Conservation (phyloP, 495 filamentous ascomycete genomes). For the Glarea lozoyensis region DNA sequence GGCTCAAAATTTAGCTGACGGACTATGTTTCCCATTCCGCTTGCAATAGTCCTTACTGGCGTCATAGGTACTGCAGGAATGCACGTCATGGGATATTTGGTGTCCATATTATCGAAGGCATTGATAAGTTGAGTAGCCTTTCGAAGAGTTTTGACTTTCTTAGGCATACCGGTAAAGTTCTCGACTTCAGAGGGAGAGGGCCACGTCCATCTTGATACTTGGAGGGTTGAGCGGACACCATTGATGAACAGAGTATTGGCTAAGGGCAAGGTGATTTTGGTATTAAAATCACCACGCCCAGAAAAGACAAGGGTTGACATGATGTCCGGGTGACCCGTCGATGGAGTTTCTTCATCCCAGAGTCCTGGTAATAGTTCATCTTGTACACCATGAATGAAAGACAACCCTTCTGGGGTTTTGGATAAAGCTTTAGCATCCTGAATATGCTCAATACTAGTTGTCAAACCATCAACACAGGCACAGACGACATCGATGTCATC, state of each 20-base stretch:
- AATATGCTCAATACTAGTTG: background rate
- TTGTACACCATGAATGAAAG: constrained; percentile 27
- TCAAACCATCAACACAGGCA: constrained; percentile 16
- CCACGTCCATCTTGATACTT: constrained; percentile 53
- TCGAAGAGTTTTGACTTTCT: constrained; percentile 1
- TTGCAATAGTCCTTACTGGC: constrained; percentile 49
- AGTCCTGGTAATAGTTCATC: constrained; percentile 26
- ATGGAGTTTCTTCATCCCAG: constrained; percentile 11
- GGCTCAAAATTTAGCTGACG: constrained; percentile 48
- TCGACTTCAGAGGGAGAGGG: too few species aligned
- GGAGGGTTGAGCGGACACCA: constrained; percentile 53
- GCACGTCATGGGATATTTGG: constrained; percentile 9
- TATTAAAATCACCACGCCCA: constrained; percentile 17
- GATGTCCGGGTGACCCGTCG: background rate
- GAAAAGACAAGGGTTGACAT: constrained; percentile 14
- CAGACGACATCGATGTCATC: constrained; percentile 11
- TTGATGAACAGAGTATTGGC: constrained; percentile 73
- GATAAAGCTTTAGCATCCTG: background rate
- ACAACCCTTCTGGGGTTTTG: constrained; percentile 24
- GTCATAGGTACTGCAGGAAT: constrained; percentile 59
- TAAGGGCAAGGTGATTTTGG: constrained; percentile 44
- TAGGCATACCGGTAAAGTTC: constrained; percentile 11
- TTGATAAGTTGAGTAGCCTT: constrained; percentile 22
- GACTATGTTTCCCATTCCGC: constrained; percentile 76
- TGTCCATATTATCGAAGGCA: constrained; percentile 10